Base-by-base conservation (phyloP, 148 eudicot genomes). In the Rhododendron griersonianum region DNA sequence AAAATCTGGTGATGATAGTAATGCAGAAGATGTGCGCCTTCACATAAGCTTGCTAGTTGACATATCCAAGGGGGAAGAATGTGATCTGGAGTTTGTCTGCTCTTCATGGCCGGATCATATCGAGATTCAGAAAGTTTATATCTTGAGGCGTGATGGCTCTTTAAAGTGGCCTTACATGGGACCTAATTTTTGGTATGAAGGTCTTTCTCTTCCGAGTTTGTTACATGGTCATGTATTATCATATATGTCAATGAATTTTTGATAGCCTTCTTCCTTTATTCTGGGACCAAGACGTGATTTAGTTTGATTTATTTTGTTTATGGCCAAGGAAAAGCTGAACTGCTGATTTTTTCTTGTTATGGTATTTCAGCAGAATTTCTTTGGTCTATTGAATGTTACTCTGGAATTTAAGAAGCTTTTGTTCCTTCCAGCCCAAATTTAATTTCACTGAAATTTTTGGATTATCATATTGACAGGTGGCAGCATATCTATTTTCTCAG, bases 61-160 rank as follows among this genome's bases (percentile, higher is more conserved):
- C 85, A 89, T 94, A 83, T 76, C 88, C 45, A 94, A 92, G 91
- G 94, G 87, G 51, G 93, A 88, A 79, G 93, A 88, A 45, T 89
- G 90, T 84, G 90, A 92, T 83, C 63, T 94, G 87, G 94, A 93
- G 44, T 91, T 93, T 90, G 94, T 90, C 44, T 94, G 97, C 87
- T 94, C 95, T 63, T 94, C 94, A 57, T 94, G 94, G 95, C 93
- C 93, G 1, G 93, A 92, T 88, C 86, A 87, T 85, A 83, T 94
- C 85, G 93, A 93, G 87, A 92, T 94, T 78, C 91, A 91, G 89
- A 92, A 93, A 88, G 93, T 93, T 45, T 94, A 93, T 84, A 69
- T 84, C 74, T 86, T 90, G 50, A 87, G 63, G 65, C 87, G 80
- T 51, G 90, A 86, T 81, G 89, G 83, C 82, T 78, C 87, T 50